Evolutionary conservation across 805 yeast genomes (phyloP).

Genomic region (Zygoascus bituminiphila): DNA sequence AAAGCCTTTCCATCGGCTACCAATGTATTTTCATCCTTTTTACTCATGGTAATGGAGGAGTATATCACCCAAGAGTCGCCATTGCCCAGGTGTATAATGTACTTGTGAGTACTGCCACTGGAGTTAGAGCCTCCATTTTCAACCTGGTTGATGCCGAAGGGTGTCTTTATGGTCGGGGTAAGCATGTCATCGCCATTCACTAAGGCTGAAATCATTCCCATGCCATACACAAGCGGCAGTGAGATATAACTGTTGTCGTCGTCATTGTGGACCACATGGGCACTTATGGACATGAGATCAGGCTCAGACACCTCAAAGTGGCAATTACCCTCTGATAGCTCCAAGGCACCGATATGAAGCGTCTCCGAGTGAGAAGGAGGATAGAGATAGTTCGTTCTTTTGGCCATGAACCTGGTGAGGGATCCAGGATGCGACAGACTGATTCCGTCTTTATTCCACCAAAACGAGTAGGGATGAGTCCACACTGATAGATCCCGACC

Average conservation of each 20-base stretch:
- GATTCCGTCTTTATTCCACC: slow-evolving; percentile 54
- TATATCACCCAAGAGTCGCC: slow-evolving; percentile 61
- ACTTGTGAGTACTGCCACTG: slow-evolving; percentile 37
- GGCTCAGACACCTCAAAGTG: slow-evolving; percentile 15
- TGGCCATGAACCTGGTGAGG: slow-evolving; percentile 56
- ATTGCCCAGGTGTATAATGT: slow-evolving; percentile 45
- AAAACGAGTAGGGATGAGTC: slow-evolving; percentile 73
- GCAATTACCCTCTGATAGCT: slow-evolving; percentile 22
- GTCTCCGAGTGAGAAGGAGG: not conserved
- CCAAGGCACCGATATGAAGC: not conserved
- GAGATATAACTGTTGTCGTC: slow-evolving; percentile 8
- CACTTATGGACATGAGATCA: slow-evolving; percentile 19
- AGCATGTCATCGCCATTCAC: slow-evolving; percentile 24
- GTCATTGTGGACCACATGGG: slow-evolving; percentile 11
- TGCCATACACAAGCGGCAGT: slow-evolving; percentile 47
- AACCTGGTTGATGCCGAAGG: slow-evolving; percentile 54
- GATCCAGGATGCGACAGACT: slow-evolving; percentile 54
- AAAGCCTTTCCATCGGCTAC: slow-evolving; percentile 39
- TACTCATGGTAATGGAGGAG: slow-evolving; percentile 26
- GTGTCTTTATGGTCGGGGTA: slow-evolving; percentile 36
- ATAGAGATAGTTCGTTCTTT: slow-evolving; percentile 37
- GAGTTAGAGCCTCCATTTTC: slow-evolving; percentile 32
- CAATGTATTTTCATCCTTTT: slow-evolving; percentile 29
- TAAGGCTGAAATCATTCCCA: slow-evolving; percentile 49
- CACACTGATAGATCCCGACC: slow-evolving; percentile 59